Evolutionary conservation across 768 basidiomycete genomes (phyloP), one percentile per base, ranked within the genome.

Genomic region (Leccinum arenicola): DNA sequence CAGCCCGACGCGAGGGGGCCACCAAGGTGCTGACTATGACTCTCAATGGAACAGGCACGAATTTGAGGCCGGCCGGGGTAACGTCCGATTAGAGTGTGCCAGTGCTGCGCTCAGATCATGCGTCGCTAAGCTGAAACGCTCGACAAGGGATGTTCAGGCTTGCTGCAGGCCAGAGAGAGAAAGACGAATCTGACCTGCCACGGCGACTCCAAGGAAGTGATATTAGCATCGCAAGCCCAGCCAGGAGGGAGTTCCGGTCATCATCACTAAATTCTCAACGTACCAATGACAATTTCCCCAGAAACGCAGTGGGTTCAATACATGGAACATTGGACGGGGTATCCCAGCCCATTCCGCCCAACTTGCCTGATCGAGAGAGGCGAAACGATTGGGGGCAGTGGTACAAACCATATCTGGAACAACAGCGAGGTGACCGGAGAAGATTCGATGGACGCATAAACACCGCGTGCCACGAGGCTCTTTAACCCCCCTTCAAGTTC

Each of bases 381-480:
- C n/a, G n/a, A 40, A 40, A 40, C 40, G n/a, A 40, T 33, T 11
- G 40, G n/a, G 38, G n/a, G n/a, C n/a, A n/a, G 40, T n/a, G 10
- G 43, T 19, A 6, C 43, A 45, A 45, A 19, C 43, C 52, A 35
- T 38, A 19, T 61, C n/a, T 3, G 54, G 62, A 55, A 60, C 31
- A 8, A 10, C 11, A 21, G 23, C 45, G 17, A 4, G 19, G 25
- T 40, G 40, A n/a, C 40, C 40, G 17, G 40, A 40, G 40, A 31
- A 43, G 35, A 25, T 54, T 14, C 15, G 35, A 48, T 48, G 36
- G 31, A 45, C 53, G 19, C 43, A 33, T 31, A 21, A 47, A 29
- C 50, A 11, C 58, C 49, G 45, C 29, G 19, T 19, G 43, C 50
- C 40, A 56, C 48, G 52, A 48, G 64, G 64, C 31, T 12, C 48